These are phyloP conservation scores for Macrolepiota dolichaula DNA, from an alignment of 768 basidiomycete genomes.

Conservation along the genomic window DNA sequence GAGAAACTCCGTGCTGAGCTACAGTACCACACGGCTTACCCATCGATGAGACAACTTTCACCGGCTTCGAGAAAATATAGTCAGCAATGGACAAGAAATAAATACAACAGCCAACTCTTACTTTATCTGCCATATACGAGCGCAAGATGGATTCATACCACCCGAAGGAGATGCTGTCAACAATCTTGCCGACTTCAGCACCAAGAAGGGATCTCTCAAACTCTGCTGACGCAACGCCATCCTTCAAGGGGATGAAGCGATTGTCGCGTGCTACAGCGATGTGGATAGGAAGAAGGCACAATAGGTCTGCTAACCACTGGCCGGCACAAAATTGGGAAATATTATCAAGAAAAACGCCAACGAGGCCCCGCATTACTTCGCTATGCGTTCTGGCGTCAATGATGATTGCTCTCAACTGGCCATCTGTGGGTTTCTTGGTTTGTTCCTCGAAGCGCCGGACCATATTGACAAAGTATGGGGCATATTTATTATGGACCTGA, in stretches of 20 bases:
- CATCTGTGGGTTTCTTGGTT: slow-evolving; percentile 51
- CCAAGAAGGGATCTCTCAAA: slow-evolving; percentile 53
- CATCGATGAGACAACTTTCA: slow-evolving; percentile 66
- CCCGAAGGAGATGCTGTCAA: slow-evolving; percentile 52
- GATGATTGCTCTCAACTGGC: slow-evolving; percentile 33
- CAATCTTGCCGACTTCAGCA: slow-evolving; percentile 53
- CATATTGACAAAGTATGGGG: slow-evolving; percentile 41
- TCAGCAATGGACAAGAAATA: background rate
- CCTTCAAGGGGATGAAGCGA: slow-evolving; percentile 57
- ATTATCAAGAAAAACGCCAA: background rate
- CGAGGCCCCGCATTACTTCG: background rate
- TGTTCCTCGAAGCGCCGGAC: slow-evolving; percentile 42
- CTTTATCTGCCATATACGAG: slow-evolving; percentile 59
- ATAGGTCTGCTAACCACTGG: slow-evolving; percentile 59
- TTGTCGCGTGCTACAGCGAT: slow-evolving; percentile 59
- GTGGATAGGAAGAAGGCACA: slow-evolving; percentile 65
- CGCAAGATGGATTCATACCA: slow-evolving; percentile 67
- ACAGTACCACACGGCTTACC: slow-evolving; percentile 25
- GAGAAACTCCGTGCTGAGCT: background rate
- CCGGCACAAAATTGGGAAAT: slow-evolving; percentile 42
- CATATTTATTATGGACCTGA: slow-evolving; percentile 23
- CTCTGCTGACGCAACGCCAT: slow-evolving; percentile 44
- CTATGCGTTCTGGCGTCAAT: slow-evolving; percentile 20
- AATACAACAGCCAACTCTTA: slow-evolving; percentile 11
- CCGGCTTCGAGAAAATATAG: slow-evolving; percentile 35